Percentiles rank a stretch among this genome's conserved stretches.
Conservation (phyloP, 2,329 filamentous ascomycete species). For the Seiridium unicorne region DNA sequence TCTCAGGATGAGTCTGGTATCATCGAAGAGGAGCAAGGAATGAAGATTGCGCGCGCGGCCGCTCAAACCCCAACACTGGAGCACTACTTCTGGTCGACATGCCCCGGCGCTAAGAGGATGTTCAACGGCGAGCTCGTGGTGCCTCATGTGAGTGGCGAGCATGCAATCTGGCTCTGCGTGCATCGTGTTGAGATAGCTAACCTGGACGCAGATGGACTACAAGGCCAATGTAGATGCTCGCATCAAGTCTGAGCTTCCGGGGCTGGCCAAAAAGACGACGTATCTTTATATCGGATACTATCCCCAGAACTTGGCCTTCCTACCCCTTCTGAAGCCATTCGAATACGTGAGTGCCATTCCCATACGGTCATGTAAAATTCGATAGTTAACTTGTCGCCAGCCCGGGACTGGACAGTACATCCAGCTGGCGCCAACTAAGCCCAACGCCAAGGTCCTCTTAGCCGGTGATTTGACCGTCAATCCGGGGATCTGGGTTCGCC, state of each 20-base stretch:
- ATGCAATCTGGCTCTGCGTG: neutral
- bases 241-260: constrained; percentile 30
- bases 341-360: neutral
- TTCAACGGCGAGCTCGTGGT: constrained; percentile 25
- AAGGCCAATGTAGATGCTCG: constrained; percentile 36
- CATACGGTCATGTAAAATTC: neutral
- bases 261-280: constrained; percentile 32
- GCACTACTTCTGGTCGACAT: constrained; percentile 43
- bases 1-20: constrained; percentile 25
- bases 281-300: constrained; percentile 33
- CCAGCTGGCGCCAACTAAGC: constrained; percentile 16
- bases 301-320: constrained; percentile 23
- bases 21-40: constrained; percentile 35
- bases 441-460: constrained; percentile 19
- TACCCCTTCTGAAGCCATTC: constrained; percentile 7
- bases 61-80: constrained; percentile 30
- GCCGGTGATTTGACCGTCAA: constrained; percentile 20
- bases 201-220: constrained; percentile 31
- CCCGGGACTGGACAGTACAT: constrained; percentile 13
- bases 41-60: constrained; percentile 38
- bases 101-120: constrained; percentile 28
- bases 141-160: constrained; percentile 18
- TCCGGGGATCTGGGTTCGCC: constrained; percentile 22
- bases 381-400: neutral
- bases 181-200: neutral